phyloP scores from a whole-genome alignment of 441 rosid genomes.

The Cnidoscolus chayamansa region DNA sequence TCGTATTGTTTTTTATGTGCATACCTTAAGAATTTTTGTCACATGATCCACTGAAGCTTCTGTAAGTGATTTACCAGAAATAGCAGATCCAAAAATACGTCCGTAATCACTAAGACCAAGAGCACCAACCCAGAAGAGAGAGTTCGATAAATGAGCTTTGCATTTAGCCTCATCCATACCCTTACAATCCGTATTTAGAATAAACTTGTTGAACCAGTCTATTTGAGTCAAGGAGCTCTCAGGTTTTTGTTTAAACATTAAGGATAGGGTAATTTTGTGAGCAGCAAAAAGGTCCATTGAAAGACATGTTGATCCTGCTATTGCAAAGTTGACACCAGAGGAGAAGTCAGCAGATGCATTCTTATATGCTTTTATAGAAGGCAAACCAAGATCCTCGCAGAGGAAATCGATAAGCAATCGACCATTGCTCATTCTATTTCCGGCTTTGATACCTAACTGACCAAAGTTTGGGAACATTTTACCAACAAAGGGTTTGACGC shows the following conservation, averaged over 20 bases:
- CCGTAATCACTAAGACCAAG: conserved; percentile 45
- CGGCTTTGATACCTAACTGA: conserved; percentile 5
- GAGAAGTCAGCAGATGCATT: conserved; percentile 21
- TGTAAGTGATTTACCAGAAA: conserved; percentile 21
- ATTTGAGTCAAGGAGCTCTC: conserved; percentile 26
- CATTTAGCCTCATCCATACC: conserved; percentile 18
- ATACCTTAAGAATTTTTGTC: conserved; percentile 34
- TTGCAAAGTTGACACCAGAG: conserved; percentile 41
- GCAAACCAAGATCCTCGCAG: conserved; percentile 33
- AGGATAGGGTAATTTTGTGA: neutral
- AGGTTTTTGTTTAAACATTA: conserved; percentile 35
- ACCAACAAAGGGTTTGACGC: conserved; percentile 22
- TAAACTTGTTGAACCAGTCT: conserved; percentile 38
- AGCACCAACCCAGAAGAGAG: conserved; percentile 48
- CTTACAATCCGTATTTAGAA: neutral
- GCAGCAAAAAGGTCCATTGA: conserved; percentile 19
- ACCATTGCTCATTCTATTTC: conserved; percentile 36
- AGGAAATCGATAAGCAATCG: conserved; percentile 41
- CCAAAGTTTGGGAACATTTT: conserved; percentile 6
- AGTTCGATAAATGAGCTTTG: conserved; percentile 9
- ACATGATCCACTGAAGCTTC: conserved; percentile 25
- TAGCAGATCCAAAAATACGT: conserved; percentile 32
- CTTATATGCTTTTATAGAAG: conserved; percentile 33
- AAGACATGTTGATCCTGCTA: conserved; percentile 43
- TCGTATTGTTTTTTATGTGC: neutral